Evolutionary conservation across 73 alveolate species (phyloP), one percentile per base, ranked within the genome.

Genomic region (Stentor coeruleus): DNA sequence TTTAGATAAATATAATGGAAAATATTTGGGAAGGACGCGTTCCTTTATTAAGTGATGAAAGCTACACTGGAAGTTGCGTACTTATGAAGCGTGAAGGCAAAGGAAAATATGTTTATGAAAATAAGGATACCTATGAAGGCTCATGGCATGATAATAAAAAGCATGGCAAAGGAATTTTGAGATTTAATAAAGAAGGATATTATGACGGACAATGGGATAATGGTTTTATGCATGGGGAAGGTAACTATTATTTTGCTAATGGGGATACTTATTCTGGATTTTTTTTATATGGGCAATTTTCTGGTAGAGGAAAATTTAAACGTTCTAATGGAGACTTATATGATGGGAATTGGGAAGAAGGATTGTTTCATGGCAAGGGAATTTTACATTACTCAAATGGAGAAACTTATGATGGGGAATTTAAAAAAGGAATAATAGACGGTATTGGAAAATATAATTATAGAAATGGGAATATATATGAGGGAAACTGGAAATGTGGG

Each of bases 391-490:
- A 55, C n/a, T 15, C 72, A 55, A 55, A 55, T 55, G 72, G 72
- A 55, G 72, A 55, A 55, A 55, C 72, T 15, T 55, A 55, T 55
- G 72, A 55, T 15, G 72, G 72, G 20, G 72, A 55, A n/a, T 55
- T 55, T n/a, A 55, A 55, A 15, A 15, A 55, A n/a, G 20, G 72
- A 15, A 15, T 15, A 55, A 55, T 15, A 55, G 20, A 55, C n/a
- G 72, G 72, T 15, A 15, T 15, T 15, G 72, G 72, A 55, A n/a
- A 15, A n/a, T 55, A 55, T 15, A 55, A 55, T 15, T 15, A n/a
- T 55, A 15, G 26, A 55, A n/a, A 55, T 55, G 72, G 72, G 15
- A 15, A 55, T 55, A 55, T 15, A 55, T 55, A 55, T 55, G 72
- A 55, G 20, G 72, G 72, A n/a, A 15, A 55, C 15, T 55, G 72